Base-by-base conservation (phyloP, 345 rosid genomes). In the Mercurialis annua region DNA sequence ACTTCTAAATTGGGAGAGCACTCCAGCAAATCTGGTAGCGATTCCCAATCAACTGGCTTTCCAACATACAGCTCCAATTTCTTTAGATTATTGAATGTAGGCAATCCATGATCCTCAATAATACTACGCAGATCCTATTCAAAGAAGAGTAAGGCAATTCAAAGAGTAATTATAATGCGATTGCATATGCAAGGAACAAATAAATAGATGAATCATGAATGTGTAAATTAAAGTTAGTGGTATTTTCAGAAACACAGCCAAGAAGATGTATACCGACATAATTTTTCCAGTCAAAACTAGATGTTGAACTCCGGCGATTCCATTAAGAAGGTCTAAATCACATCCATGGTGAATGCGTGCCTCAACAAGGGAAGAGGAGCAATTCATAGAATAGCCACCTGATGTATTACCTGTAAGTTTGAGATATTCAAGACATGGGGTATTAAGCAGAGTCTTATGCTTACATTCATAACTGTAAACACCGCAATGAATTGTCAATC, bases 71-170 rank as follows among this genome's bases (percentile, higher is more conserved):
- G 27, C 66, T 23, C 33, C n/a, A 69, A 2, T 16, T 50, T 10
- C 58, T 11, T 50, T 0, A 69, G 40, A 50, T 59, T 59, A 23
- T 14, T 47, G 29, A 67, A 56, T 5, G 47, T 59, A 12, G 59
- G 59, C 9, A 61, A 18, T 7, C 0, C 5, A 21, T 24, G 3
- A 38, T 21, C 10, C 10, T 0, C 10, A 26, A 11, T 0, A 9
- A 12, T 23, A 9, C 3, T 2, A 2, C 26, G 14, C 48, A 60
- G 36, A 23, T 2, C 0, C 43, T 59, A 10, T 5, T 23, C 24
- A 53, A 5, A 23, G 1, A 62, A 24, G 10, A 59, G 10, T 23
- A 40, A n/a, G n/a, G n/a, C n/a, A n/a, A 53, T 23, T 53, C 7
- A n/a, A 62, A 24, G 10, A 59, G 10, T 23, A 40, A n/a, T 0